Evolutionary conservation across 2,329 filamentous ascomycete species (phyloP).

Genomic region (Fusarium sp.): DNA sequence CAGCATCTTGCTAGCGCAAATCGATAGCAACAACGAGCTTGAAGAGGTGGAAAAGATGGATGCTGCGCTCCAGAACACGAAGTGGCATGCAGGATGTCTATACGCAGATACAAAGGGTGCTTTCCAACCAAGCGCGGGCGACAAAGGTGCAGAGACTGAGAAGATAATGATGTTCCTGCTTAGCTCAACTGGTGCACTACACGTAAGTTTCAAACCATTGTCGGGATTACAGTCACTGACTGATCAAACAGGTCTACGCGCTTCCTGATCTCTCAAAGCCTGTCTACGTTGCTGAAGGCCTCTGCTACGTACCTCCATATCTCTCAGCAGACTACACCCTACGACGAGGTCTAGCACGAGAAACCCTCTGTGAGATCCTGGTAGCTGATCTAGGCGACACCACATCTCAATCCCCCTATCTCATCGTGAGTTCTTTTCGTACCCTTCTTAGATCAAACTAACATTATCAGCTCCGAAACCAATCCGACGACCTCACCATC

Average conservation of each 20-base stretch:
- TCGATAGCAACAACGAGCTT: conserved; percentile 83
- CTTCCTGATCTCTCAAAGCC: conserved; percentile 80
- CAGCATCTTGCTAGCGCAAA: conserved; percentile 83
- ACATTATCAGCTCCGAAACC: conserved; percentile 76
- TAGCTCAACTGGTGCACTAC: conserved; percentile 79
- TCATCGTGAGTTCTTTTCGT: conserved; percentile 75
- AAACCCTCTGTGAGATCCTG: conserved; percentile 83
- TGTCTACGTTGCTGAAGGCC: conserved; percentile 81
- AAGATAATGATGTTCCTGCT: conserved; percentile 83
- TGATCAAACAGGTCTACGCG: conserved; percentile 74
- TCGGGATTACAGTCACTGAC: conserved; percentile 5
- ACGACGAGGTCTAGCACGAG: conserved; percentile 79
- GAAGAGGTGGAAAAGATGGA: conserved; percentile 82
- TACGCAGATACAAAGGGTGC: conserved; percentile 77
- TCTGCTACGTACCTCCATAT: conserved; percentile 83
- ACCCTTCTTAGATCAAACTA: background rate
- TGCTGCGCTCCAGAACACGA: conserved; percentile 69
- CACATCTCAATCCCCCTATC: conserved; percentile 78
- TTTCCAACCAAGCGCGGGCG: conserved; percentile 62
- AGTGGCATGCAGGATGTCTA: conserved; percentile 87
- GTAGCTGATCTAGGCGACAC: conserved; percentile 88
- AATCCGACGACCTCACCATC: conserved; percentile 85
- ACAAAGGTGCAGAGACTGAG: conserved; percentile 57
- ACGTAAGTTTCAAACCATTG: conserved; percentile 67
- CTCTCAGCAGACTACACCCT: conserved; percentile 79